Evolutionary conservation across 306 rosid species (phyloP).

Genomic region (Trifolium dubium): DNA sequence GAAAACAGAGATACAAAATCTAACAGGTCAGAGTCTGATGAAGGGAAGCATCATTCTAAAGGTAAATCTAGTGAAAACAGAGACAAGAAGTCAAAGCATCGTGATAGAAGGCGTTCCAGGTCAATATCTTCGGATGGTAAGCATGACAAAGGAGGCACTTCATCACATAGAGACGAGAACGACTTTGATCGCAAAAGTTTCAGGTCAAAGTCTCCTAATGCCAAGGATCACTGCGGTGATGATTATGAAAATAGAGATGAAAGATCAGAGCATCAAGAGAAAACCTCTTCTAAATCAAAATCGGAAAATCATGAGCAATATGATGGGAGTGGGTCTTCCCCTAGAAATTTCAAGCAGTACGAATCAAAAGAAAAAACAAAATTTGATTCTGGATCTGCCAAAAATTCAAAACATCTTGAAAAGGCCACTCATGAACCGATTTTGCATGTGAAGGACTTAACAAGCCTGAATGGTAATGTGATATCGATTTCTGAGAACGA

Average conservation of each 20-base stretch:
- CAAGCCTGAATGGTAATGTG: slow-evolving; percentile 41
- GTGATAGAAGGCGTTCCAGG: slow-evolving; percentile 75
- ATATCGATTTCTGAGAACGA: slow-evolving; percentile 45
- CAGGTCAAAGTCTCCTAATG: slow-evolving; percentile 68
- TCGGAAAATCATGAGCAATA: slow-evolving; percentile 48
- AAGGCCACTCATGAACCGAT: slow-evolving; percentile 41
- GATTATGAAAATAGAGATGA: slow-evolving; percentile 56
- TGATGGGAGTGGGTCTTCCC: slow-evolving; percentile 57
- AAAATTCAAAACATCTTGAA: slow-evolving; percentile 45
- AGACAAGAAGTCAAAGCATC: slow-evolving; percentile 72
- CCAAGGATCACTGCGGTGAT: slow-evolving; percentile 49
- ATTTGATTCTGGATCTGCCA: slow-evolving; percentile 53
- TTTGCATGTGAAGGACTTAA: slow-evolving; percentile 38
- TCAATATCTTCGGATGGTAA: slow-evolving; percentile 67
- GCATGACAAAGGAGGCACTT: slow-evolving; percentile 49
- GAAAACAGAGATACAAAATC: slow-evolving; percentile 64
- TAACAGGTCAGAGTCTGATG: slow-evolving; percentile 66
- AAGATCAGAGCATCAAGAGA: slow-evolving; percentile 54
- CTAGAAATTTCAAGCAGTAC: slow-evolving; percentile 48
- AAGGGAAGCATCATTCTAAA: slow-evolving; percentile 56
- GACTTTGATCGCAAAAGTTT: slow-evolving; percentile 49
- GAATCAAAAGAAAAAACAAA: slow-evolving; percentile 46
- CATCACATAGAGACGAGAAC: slow-evolving; percentile 53
- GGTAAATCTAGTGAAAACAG: slow-evolving; percentile 57
- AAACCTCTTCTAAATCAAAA: slow-evolving; percentile 57